These are phyloP conservation scores for Starmerella vitae DNA, from an alignment of 805 yeast genomes.

Conservation along the genomic window DNA sequence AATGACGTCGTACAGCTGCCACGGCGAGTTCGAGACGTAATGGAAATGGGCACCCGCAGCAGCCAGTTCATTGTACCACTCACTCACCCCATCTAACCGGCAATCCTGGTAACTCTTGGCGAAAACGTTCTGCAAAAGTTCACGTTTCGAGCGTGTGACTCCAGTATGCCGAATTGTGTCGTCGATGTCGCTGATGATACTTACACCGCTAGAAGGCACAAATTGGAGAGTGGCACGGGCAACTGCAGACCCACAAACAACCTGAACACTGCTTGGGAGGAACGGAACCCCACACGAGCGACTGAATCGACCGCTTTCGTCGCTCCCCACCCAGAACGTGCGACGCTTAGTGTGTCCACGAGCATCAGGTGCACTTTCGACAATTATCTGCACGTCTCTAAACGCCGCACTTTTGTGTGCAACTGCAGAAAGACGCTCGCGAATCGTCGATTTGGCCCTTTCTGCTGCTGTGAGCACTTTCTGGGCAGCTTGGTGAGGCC, in stretches of 20 bases:
- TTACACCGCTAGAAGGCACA: conserved; percentile 37
- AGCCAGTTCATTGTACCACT: conserved; percentile 51
- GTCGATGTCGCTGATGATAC: conserved; percentile 81
- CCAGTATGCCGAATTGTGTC: conserved; percentile 90
- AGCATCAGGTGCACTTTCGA: conserved; percentile 11
- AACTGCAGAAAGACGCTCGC: conserved; percentile 19
- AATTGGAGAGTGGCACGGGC: conserved; percentile 7
- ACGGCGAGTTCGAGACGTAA: conserved; percentile 92
- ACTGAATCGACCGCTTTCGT: conserved; percentile 22
- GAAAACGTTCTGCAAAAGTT: conserved; percentile 64
- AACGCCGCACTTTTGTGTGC: conserved; percentile 17
- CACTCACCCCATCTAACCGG: conserved; percentile 57
- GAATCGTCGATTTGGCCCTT: conserved; percentile 13
- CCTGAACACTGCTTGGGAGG: conserved; percentile 14
- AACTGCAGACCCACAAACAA: conserved; percentile 3
- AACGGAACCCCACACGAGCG: conserved; percentile 13
- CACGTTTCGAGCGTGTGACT: conserved; percentile 74
- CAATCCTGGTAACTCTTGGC: conserved; percentile 53
- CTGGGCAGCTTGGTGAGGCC: neutral
- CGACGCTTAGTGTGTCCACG: conserved; percentile 9
- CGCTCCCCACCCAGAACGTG: conserved; percentile 17
- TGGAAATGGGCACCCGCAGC: conserved; percentile 51
- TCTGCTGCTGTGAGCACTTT: neutral
- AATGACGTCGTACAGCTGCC: conserved; percentile 63
- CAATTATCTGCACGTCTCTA: conserved; percentile 15